phyloP scores from a whole-genome alignment of 164 flowering plant genomes.

The Cinnamomum chago region DNA sequence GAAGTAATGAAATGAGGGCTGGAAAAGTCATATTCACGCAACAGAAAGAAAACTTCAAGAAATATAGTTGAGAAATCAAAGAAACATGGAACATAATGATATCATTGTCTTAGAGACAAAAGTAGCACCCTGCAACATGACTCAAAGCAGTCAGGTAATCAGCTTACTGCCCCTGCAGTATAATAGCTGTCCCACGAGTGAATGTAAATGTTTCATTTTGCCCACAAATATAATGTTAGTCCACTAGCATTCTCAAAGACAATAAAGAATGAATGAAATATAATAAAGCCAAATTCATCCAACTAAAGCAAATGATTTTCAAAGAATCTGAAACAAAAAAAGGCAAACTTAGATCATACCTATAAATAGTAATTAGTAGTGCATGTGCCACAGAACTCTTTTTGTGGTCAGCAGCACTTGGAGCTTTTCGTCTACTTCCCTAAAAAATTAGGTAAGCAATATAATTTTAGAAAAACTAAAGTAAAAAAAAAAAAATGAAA shows the following conservation, averaged over 20 bases:
- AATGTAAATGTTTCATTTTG: background rate
- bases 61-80: too few species aligned
- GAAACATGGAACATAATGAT: too few species aligned
- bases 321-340: background rate
- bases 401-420: constrained; percentile 73
- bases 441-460: constrained; percentile 12
- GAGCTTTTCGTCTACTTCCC: constrained; percentile 50
- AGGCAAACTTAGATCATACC: constrained; percentile 31
- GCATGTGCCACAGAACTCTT: constrained; percentile 87
- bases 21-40: too few species aligned
- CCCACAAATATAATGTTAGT: background rate
- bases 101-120: too few species aligned
- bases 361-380: constrained; percentile 69
- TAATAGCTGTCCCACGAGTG: background rate
- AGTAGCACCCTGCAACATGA: too few species aligned
- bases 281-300: background rate
- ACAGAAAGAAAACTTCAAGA: too few species aligned
- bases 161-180: too few species aligned
- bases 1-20: too few species aligned
- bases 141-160: too few species aligned
- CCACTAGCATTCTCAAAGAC: background rate
- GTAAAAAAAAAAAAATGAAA: too few species aligned
- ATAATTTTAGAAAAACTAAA: too few species aligned
- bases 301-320: background rate
- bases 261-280: background rate